A percentile compares a stretch with the other conserved stretches of the same genome.
Evolutionary conservation across 2,329 filamentous ascomycete genomes (phyloP).

Genomic region (Cadophora luteo-olivacea): DNA sequence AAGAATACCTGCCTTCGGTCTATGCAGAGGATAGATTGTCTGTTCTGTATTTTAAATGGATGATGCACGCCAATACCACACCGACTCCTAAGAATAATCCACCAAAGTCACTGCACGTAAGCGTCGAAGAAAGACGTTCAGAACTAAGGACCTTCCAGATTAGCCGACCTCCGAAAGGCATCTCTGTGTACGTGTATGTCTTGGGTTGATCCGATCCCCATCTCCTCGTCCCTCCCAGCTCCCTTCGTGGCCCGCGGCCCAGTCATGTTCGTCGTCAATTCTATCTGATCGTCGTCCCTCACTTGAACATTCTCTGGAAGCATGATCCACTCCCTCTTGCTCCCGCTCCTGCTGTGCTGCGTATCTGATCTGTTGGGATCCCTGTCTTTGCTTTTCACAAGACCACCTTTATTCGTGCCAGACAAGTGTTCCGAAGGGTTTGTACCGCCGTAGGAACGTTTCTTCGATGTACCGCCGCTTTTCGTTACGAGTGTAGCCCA

Average conservation of each 20-base stretch:
- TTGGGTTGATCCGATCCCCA: not conserved
- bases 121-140: not conserved
- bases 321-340: not conserved
- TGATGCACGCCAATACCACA: no score
- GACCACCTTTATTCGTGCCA: not conserved
- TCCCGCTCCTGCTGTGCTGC: not conserved
- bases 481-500: not conserved
- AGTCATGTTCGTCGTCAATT: constrained; percentile 10
- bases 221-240: constrained; percentile 2
- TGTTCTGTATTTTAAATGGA: no score
- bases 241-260: not conserved
- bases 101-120: no score
- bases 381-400: not conserved
- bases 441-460: not conserved
- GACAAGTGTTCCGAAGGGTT: not conserved
- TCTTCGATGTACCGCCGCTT: not conserved
- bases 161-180: not conserved
- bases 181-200: constrained; percentile 10
- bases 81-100: no score
- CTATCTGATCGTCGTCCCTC: constrained; percentile 10
- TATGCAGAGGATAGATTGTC: no score
- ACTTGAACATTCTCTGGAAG: not conserved
- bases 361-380: not conserved
- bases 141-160: not conserved
- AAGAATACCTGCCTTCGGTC: no score